Percentiles rank a stretch among this genome's conserved stretches.
Evolutionary conservation across 345 rosid species (phyloP).

Genomic region (Salix brachista): DNA sequence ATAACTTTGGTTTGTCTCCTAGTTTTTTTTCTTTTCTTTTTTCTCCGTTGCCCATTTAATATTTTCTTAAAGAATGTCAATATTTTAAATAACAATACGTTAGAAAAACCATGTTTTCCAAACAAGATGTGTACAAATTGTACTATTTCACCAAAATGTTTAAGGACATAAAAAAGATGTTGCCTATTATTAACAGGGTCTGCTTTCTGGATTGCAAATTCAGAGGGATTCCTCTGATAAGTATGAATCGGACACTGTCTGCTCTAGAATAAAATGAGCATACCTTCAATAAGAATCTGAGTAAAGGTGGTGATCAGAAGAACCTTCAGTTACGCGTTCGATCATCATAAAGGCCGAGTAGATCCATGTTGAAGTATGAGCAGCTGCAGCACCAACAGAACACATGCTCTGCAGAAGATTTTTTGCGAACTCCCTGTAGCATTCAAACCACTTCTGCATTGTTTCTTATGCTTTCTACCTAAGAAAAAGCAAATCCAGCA

Average conservation of each 20-base stretch:
- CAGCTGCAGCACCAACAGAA: background rate
- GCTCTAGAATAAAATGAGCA: background rate
- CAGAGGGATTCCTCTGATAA: background rate
- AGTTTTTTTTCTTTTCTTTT: no score
- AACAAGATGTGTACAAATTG: no score
- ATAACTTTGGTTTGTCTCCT: no score
- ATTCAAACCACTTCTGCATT: background rate
- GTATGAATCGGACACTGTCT: background rate
- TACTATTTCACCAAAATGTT: no score
- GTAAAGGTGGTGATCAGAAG: background rate
- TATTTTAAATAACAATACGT: no score
- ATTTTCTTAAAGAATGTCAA: no score
- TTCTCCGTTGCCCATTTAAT: no score
- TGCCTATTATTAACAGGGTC: background rate
- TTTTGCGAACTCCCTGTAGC: background rate
- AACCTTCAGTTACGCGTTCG: background rate
- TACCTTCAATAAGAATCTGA: background rate
- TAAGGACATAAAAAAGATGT: background rate
- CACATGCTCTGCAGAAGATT: background rate
- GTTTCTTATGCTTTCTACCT: background rate
- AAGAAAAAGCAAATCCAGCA: background rate
- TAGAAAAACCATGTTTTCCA: no score
- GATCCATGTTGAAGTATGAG: background rate
- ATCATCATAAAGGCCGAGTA: background rate
- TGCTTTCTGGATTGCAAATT: background rate